Evolutionary conservation across 768 basidiomycete species (phyloP).

Genomic region (Pleurotus giganteus): DNA sequence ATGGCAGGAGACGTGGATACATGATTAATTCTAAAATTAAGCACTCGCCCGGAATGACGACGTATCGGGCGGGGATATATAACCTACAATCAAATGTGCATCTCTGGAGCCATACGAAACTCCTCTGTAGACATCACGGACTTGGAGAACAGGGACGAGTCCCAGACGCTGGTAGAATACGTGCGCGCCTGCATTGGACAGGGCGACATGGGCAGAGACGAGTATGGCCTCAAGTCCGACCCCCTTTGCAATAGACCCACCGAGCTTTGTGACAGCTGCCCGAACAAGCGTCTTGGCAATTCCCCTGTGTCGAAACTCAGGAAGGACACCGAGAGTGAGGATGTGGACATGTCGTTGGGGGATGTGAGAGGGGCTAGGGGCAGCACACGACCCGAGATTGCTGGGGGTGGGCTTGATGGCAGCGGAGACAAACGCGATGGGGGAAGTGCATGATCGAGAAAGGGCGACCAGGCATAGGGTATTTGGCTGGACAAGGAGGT

Average conservation of each 20-base stretch:
- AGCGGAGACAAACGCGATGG: constrained; percentile 45
- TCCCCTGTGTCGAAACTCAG: constrained; percentile 39
- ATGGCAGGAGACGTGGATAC: too few species aligned
- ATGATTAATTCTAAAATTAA: constrained; percentile 9
- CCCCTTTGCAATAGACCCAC: constrained; percentile 19
- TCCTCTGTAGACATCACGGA: constrained; percentile 2
- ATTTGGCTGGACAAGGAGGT: constrained; percentile 40
- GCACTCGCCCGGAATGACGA: neutral
- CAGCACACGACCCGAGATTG: constrained; percentile 13
- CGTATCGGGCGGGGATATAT: constrained; percentile 7
- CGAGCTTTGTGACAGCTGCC: constrained; percentile 27
- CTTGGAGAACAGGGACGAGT: constrained; percentile 18
- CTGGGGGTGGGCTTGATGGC: constrained; percentile 25
- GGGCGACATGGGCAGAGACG: constrained; percentile 44
- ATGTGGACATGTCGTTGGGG: constrained; percentile 39
- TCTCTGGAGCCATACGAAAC: neutral
- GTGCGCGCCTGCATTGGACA: constrained; percentile 37
- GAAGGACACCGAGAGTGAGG: constrained; percentile 51
- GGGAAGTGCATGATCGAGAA: constrained; percentile 21
- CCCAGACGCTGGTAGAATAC: constrained; percentile 45
- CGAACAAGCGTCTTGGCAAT: constrained; percentile 42
- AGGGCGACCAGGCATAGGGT: constrained; percentile 42
- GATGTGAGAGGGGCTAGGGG: constrained; percentile 9
- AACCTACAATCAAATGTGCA: constrained; percentile 8
- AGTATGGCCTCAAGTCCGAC: constrained; percentile 22